Evolutionary conservation across 2,329 filamentous ascomycete species (phyloP).

Genomic region (Metarhizium sp.): DNA sequence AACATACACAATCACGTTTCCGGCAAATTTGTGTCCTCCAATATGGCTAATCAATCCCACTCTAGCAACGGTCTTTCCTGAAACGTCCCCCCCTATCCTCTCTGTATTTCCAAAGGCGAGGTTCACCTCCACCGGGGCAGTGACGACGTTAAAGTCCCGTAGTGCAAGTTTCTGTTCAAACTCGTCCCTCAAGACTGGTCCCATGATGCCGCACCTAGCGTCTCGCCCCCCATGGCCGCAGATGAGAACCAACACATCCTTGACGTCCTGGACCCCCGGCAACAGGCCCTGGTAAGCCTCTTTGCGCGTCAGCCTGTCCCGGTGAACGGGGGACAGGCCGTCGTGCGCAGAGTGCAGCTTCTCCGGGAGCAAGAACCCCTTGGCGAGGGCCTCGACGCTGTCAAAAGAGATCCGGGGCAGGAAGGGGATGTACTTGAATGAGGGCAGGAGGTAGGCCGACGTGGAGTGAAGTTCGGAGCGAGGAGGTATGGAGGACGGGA

Average conservation of each 20-base stretch:
- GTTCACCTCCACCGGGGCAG: slow-evolving; percentile 31
- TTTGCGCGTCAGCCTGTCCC: slow-evolving; percentile 41
- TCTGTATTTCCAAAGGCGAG: slow-evolving; percentile 1
- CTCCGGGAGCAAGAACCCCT: slow-evolving; percentile 56
- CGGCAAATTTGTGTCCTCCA: slow-evolving; percentile 77
- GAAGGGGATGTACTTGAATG: slow-evolving; percentile 70
- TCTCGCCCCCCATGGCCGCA: slow-evolving; percentile 84
- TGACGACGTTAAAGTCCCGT: slow-evolving; percentile 39
- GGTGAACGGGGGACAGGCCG: slow-evolving; percentile 46
- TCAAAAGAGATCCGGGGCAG: slow-evolving; percentile 55
- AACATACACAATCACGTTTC: slow-evolving; percentile 75
- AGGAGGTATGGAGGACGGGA: slow-evolving; percentile 46
- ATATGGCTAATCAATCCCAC: slow-evolving; percentile 70
- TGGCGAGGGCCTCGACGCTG: slow-evolving; percentile 46
- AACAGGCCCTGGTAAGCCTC: slow-evolving; percentile 43
- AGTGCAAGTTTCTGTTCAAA: slow-evolving; percentile 53
- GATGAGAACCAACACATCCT: slow-evolving; percentile 68
- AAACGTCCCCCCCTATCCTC: slow-evolving; percentile 12
- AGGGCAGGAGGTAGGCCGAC: slow-evolving; percentile 70
- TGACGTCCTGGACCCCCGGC: slow-evolving; percentile 48
- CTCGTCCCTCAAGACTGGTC: slow-evolving; percentile 60
- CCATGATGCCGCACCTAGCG: slow-evolving; percentile 70
- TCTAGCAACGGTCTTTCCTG: slow-evolving; percentile 34
- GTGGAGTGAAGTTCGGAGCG: slow-evolving; percentile 38
- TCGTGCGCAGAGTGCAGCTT: slow-evolving; percentile 54